Evolutionary conservation across 148 eudicot genomes (phyloP).

Genomic region (Amaranthus palmeri): DNA sequence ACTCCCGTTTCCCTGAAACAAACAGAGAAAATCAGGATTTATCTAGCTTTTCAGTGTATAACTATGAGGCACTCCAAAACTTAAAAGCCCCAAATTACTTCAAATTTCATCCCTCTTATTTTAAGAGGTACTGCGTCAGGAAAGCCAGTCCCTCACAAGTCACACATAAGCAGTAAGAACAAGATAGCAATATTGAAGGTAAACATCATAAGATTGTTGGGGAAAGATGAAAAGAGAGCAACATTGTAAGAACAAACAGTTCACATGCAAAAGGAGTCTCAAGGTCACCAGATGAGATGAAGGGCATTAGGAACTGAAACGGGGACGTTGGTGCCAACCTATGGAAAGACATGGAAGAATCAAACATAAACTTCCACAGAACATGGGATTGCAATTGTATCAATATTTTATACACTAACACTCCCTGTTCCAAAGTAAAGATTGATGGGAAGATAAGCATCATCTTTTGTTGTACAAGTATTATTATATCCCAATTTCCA

Average conservation of each 20-base stretch:
- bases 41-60: background rate
- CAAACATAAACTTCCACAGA: background rate
- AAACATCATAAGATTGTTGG: background rate
- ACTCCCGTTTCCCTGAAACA: constrained; percentile 48
- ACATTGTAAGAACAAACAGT: background rate
- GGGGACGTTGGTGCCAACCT: constrained; percentile 68
- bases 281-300: constrained; percentile 45
- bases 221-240: background rate
- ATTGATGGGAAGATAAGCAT: background rate
- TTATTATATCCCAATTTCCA: background rate
- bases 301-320: constrained; percentile 49
- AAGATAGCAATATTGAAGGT: background rate
- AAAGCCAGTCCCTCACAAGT: background rate
- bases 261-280: constrained; percentile 52
- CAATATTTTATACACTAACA: background rate
- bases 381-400: background rate
- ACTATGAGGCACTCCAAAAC: background rate
- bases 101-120: background rate
- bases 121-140: background rate
- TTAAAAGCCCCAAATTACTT: background rate
- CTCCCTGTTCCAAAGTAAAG: background rate
- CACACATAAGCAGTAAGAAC: background rate
- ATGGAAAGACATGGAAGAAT: background rate
- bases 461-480: background rate
- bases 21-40: background rate